Evolutionary conservation across 345 rosid genomes (phyloP).

Genomic region (Eutrema heterophyllum): DNA sequence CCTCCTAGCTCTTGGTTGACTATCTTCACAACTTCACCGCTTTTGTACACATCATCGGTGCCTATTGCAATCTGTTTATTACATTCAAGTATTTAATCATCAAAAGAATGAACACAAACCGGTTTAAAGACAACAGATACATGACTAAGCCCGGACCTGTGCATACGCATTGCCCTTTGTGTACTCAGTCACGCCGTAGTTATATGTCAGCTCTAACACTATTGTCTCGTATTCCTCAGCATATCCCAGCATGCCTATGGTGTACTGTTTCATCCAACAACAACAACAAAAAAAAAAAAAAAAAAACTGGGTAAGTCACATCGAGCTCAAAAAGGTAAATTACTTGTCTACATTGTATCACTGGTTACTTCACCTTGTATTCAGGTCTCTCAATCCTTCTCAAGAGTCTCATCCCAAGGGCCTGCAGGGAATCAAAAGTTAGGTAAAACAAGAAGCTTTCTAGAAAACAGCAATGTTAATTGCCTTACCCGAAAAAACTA

Average conservation of each 20-base stretch:
- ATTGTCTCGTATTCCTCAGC: constrained; percentile 77
- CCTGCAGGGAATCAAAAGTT: constrained; percentile 37
- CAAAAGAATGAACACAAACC: neutral
- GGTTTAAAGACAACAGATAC: neutral
- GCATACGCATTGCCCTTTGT: constrained; percentile 93
- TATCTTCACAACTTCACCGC: constrained; percentile 72
- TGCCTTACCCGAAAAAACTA: neutral
- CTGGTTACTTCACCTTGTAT: constrained; percentile 55
- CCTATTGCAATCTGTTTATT: constrained; percentile 60
- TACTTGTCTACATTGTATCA: neutral
- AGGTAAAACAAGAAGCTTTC: neutral
- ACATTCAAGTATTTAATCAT: constrained; percentile 3
- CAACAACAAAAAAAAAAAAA: neutral
- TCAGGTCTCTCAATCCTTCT: constrained; percentile 67
- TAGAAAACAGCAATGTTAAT: neutral
- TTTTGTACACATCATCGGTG: constrained; percentile 92
- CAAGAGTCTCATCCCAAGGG: constrained; percentile 79
- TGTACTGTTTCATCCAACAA: constrained; percentile 45
- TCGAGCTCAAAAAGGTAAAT: neutral
- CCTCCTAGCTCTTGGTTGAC: constrained; percentile 87
- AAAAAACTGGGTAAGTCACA: neutral
- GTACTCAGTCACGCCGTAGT: constrained; percentile 83
- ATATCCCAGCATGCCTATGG: constrained; percentile 85
- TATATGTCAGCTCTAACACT: constrained; percentile 79
- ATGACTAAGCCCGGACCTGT: constrained; percentile 43